These are phyloP conservation scores for Jamesozyma hellenica DNA, from an alignment of 805 yeast genomes.

Conservation along the genomic window DNA sequence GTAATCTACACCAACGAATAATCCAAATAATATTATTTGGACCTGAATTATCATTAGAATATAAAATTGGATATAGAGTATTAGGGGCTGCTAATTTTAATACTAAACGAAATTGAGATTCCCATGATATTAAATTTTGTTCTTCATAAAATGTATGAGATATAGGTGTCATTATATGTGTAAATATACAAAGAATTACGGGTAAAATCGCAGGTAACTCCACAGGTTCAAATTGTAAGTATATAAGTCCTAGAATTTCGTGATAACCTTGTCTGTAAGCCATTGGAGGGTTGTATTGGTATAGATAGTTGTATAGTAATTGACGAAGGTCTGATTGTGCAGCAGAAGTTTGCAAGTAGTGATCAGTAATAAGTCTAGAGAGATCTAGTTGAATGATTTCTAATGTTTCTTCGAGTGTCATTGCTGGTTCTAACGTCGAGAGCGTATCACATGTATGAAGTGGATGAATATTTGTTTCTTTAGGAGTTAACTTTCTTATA, in stretches of 20 bases:
- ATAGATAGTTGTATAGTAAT: constrained; percentile 19
- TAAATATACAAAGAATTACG: constrained; percentile 13
- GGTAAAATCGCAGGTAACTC: background rate
- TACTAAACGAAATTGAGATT: constrained; percentile 11
- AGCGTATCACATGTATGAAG: background rate
- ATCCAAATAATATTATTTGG: constrained; percentile 22
- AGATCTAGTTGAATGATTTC: constrained; percentile 26
- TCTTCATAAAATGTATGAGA: constrained; percentile 22
- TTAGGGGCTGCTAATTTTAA: constrained; percentile 14
- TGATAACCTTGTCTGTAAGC: constrained; percentile 27
- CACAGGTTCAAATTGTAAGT: constrained; percentile 15
- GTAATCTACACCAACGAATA: constrained; percentile 27
- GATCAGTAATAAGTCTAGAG: constrained; percentile 20
- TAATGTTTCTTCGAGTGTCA: constrained; percentile 17
- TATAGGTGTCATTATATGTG: constrained; percentile 20
- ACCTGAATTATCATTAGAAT: constrained; percentile 1
- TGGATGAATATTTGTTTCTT: constrained; percentile 9
- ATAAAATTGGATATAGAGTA: constrained; percentile 9
- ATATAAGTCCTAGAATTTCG: constrained; percentile 24
- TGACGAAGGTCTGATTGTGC: constrained; percentile 20
- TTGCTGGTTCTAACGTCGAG: background rate
- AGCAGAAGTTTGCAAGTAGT: constrained; percentile 11
- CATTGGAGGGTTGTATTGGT: background rate
- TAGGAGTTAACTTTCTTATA: constrained; percentile 21
- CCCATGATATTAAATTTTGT: constrained; percentile 19